These are phyloP conservation scores for Penicillium taxi DNA, from an alignment of 495 filamentous ascomycete species.

Conservation along the genomic window DNA sequence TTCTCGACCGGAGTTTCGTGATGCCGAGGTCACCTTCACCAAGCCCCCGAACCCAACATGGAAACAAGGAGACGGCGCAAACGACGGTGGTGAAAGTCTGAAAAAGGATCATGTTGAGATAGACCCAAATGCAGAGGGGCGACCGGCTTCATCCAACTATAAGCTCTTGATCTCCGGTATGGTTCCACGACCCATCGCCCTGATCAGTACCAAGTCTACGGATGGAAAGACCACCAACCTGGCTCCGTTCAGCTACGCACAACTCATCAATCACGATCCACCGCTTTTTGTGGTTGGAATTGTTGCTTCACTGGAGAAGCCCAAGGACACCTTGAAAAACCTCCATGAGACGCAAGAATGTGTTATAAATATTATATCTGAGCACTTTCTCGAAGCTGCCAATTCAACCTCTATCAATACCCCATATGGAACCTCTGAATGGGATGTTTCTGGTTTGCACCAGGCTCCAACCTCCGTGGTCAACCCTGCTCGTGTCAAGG, in stretches of 20 bases:
- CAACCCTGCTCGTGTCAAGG: constrained; percentile 62
- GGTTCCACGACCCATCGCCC: constrained; percentile 70
- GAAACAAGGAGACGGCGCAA: constrained; percentile 71
- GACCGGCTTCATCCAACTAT: constrained; percentile 70
- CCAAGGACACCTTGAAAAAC: constrained; percentile 75
- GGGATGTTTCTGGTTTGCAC: constrained; percentile 69
- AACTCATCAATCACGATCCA: constrained; percentile 80
- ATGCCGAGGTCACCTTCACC: constrained; percentile 50
- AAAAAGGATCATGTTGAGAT: constrained; percentile 65
- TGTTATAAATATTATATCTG: constrained; percentile 79
- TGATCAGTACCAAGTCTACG: constrained; percentile 50
- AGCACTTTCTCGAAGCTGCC: constrained; percentile 81
- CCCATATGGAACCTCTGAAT: constrained; percentile 73
- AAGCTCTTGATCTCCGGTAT: constrained; percentile 86
- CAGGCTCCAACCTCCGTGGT: constrained; percentile 61
- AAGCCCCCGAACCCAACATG: constrained; percentile 69
- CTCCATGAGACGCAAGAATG: constrained; percentile 61
- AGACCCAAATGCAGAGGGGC: constrained; percentile 67
- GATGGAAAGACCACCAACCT: constrained; percentile 63
- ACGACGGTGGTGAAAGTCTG: constrained; percentile 48
- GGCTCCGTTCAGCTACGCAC: constrained; percentile 80
- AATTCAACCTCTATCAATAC: constrained; percentile 72
- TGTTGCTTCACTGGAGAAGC: constrained; percentile 37
- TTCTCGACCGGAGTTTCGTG: constrained; percentile 58
- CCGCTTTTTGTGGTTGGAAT: constrained; percentile 83